Evolutionary conservation across 2,329 filamentous ascomycete genomes (phyloP).

Genomic region (Trichoderma citrinoviride): DNA sequence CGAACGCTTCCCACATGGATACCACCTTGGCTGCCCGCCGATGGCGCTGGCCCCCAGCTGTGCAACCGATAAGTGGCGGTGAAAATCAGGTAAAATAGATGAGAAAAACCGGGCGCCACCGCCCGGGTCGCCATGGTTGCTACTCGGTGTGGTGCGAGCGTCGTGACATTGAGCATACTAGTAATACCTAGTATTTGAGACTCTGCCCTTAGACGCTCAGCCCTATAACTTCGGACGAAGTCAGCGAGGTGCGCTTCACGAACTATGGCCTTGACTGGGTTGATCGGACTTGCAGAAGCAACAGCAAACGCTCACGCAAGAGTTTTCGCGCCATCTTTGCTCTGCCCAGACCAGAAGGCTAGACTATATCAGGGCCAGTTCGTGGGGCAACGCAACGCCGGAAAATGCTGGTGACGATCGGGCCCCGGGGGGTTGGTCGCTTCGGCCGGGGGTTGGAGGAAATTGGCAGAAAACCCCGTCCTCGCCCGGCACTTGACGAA

Average conservation of each 20-base stretch:
- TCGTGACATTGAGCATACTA: too few relatives aligned
- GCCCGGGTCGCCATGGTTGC: neutral
- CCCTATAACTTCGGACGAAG: too few relatives aligned
- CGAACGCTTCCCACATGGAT: neutral
- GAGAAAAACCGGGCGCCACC: neutral
- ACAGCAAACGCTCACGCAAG: too few relatives aligned
- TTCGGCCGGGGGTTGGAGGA: too few relatives aligned
- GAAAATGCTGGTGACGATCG: neutral
- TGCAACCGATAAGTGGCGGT: neutral
- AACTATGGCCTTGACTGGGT: too few relatives aligned
- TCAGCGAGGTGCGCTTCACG: too few relatives aligned
- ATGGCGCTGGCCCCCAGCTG: neutral
- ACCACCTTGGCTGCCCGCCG: neutral
- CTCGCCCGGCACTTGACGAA: neutral
- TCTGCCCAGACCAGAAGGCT: neutral
- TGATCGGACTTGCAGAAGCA: too few relatives aligned
- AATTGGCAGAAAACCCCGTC: too few relatives aligned
- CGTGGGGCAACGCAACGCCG: neutral
- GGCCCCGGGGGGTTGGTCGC: neutral
- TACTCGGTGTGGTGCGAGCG: neutral
- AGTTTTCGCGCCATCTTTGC: too few relatives aligned
- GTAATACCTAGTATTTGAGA: too few relatives aligned
- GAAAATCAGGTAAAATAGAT: neutral
- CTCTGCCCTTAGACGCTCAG: too few relatives aligned
- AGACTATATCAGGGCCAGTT: neutral